Evolutionary conservation across 257 asterid genomes (phyloP).

Genomic region (Fraxinus cuspidata): DNA sequence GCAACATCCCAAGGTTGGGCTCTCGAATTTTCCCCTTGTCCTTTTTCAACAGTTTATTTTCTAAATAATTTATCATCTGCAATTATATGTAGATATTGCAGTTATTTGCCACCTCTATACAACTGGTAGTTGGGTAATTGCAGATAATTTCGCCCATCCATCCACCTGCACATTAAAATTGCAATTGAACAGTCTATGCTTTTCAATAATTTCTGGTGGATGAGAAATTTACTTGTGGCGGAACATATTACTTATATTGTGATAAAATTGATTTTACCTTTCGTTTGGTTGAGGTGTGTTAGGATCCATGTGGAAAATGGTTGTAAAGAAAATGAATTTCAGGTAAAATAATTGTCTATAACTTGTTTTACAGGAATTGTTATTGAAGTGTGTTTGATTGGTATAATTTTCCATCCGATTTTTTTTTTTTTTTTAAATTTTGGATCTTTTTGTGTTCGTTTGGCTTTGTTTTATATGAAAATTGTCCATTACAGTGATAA

Average conservation of each 20-base stretch:
- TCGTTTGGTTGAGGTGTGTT: not conserved
- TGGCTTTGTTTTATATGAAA: no score
- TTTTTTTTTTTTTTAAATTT: no score
- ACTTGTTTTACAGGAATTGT: no score
- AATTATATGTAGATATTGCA: not conserved
- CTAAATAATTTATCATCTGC: not conserved
- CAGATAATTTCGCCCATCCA: not conserved
- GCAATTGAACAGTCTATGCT: not conserved
- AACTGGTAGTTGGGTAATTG: not conserved
- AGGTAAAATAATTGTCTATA: no score
- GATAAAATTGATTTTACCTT: not conserved
- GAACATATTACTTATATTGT: not conserved
- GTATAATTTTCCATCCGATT: no score
- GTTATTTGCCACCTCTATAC: not conserved
- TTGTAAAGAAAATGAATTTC: no score
- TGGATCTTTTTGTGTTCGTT: no score
- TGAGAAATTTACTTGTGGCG: not conserved
- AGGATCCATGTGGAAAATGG: no score
- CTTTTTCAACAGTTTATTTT: not conserved
- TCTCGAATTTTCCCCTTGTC: not conserved
- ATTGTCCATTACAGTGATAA: no score
- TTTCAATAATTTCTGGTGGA: not conserved
- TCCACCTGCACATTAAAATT: not conserved
- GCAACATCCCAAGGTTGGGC: conserved; percentile 44
- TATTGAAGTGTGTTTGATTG: no score